Percentiles rank a stretch among this genome's conserved stretches.
Evolutionary conservation across 306 rosid species (phyloP).

Genomic region (Parietaria judaica): DNA sequence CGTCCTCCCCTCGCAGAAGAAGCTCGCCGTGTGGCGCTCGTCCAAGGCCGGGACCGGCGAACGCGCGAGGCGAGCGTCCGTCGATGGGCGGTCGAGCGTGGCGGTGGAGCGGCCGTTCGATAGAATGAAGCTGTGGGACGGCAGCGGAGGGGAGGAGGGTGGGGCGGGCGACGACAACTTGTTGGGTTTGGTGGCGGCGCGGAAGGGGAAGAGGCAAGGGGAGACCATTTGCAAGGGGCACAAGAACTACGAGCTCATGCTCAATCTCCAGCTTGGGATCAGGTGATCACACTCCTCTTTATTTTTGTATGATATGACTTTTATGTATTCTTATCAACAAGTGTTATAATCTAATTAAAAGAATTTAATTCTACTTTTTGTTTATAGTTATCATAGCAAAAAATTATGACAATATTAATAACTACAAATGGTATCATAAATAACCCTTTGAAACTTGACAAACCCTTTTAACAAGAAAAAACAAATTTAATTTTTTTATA

Average conservation of each 20-base stretch:
- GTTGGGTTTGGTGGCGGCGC: constrained; percentile 25
- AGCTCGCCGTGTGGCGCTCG: constrained; percentile 73
- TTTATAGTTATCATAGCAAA: too few species aligned
- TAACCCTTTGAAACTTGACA: too few species aligned
- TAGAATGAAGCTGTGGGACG: constrained; percentile 54
- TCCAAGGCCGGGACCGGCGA: constrained; percentile 36
- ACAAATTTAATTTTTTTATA: too few species aligned
- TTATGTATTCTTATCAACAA: too few species aligned
- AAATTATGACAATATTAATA: too few species aligned
- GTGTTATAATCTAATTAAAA: too few species aligned
- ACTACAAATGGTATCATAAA: too few species aligned
- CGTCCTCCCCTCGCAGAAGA: constrained; percentile 73
- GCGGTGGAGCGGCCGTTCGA: constrained; percentile 55
- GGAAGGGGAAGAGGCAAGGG: constrained; percentile 62
- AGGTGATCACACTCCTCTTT: constrained; percentile 28
- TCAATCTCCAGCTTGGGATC: constrained; percentile 84
- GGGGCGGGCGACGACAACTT: constrained; percentile 1
- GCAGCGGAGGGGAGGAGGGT: constrained; percentile 19
- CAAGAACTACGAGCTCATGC: constrained; percentile 84
- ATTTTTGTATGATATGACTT: too few species aligned
- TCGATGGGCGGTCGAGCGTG: constrained; percentile 64
- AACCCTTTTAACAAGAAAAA: too few species aligned
- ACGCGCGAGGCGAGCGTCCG: constrained; percentile 56
- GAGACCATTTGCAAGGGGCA: constrained; percentile 77
- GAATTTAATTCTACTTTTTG: too few species aligned